phyloP scores from a whole-genome alignment of 2,329 filamentous ascomycete genomes.

The Microdochium bolleyi region DNA sequence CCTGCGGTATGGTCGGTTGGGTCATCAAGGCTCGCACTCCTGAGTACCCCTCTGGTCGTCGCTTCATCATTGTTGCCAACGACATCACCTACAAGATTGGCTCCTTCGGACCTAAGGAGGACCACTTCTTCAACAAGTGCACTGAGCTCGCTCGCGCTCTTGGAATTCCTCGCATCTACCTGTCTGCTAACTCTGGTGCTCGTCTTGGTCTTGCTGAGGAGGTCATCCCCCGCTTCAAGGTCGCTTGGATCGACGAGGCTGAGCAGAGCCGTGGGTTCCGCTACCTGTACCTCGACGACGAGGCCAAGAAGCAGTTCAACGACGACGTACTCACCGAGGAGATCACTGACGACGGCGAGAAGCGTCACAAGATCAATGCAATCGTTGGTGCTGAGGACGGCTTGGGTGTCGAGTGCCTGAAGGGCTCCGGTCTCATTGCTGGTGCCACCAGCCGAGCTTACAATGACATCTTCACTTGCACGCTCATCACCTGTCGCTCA shows the following conservation, averaged over 20 bases:
- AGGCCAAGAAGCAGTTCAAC: slow-evolving; percentile 80
- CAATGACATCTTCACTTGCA: slow-evolving; percentile 98
- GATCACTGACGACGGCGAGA: slow-evolving; percentile 78
- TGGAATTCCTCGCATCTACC: slow-evolving; percentile 92
- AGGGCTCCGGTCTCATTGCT: slow-evolving; percentile 95
- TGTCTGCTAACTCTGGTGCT: slow-evolving; percentile 97
- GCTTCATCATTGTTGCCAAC: slow-evolving; percentile 95
- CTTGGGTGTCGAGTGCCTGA: slow-evolving; percentile 93
- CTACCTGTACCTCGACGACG: slow-evolving; percentile 88
- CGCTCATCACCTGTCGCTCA: slow-evolving; percentile 93
- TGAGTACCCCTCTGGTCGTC: slow-evolving; percentile 86
- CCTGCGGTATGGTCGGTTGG: slow-evolving; percentile 98
- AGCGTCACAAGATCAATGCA: slow-evolving; percentile 87
- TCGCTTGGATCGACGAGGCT: slow-evolving; percentile 82
- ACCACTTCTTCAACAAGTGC: slow-evolving; percentile 98
- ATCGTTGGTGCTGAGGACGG: slow-evolving; percentile 91
- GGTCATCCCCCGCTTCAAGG: slow-evolving; percentile 93
- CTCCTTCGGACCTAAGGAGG: slow-evolving; percentile 92
- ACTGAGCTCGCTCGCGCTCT: slow-evolving; percentile 90
- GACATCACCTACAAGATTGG: slow-evolving; percentile 99
- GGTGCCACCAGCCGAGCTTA: slow-evolving; percentile 95
- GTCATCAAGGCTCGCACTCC: slow-evolving; percentile 89
- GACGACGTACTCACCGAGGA: slow-evolving; percentile 85
- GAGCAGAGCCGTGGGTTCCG: slow-evolving; percentile 89
- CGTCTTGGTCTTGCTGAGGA: slow-evolving; percentile 95